Conservation (phyloP, 2,329 filamentous ascomycete species). For the Rosellinia necatrix region DNA sequence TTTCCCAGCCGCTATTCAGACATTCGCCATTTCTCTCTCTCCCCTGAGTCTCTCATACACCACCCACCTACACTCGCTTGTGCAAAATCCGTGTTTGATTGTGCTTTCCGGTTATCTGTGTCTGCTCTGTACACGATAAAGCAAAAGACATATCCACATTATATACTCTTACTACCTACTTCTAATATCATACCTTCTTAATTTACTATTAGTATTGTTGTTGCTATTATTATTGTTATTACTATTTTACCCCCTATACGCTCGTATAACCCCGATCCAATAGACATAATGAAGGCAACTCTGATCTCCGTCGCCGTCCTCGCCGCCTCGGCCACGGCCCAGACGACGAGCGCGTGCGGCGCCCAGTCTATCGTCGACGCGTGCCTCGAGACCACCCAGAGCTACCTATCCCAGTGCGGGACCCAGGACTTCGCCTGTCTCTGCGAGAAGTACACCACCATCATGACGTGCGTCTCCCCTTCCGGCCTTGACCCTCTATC, state of each 20-base stretch:
- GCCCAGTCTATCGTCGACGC: slow-evolving; percentile 45
- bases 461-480: slow-evolving; percentile 49
- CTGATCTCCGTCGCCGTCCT: slow-evolving; percentile 34
- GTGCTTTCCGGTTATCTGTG: no score
- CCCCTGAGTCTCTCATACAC: no score
- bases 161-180: no score
- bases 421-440: slow-evolving; percentile 52
- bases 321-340: slow-evolving; percentile 27
- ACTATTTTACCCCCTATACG: not conserved
- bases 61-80: no score
- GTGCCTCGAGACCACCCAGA: slow-evolving; percentile 43
- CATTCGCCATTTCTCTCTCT: no score
- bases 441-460: slow-evolving; percentile 58
- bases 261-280: not conserved
- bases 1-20: no score
- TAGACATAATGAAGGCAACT: slow-evolving; percentile 32
- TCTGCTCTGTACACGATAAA: no score
- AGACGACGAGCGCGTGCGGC: slow-evolving; percentile 35
- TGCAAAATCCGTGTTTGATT: no score
- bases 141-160: no score
- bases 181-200: no score
- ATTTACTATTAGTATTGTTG: no score
- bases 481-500: no score
- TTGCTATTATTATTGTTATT: not conserved
- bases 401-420: slow-evolving; percentile 42